A percentile compares a stretch with the other conserved stretches of the same genome.
Conservation (phyloP, 805 yeast species). For the Huiozyma sinensis region DNA sequence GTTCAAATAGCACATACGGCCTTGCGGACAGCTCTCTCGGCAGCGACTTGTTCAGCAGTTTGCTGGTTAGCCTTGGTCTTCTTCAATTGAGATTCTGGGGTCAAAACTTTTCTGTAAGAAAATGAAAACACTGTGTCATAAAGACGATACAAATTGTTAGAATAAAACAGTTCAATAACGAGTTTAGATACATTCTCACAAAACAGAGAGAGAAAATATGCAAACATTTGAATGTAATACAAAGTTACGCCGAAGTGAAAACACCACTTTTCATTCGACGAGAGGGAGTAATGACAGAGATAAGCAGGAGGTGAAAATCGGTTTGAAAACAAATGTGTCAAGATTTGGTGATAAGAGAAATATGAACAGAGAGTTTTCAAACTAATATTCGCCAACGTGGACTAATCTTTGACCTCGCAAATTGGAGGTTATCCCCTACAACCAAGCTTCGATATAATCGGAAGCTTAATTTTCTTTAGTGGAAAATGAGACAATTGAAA, state of each 20-base stretch:
- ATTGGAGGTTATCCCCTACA: conserved; percentile 24
- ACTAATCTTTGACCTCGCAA: conserved; percentile 18
- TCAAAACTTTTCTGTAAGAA: conserved; percentile 32
- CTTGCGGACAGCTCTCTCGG: conserved; percentile 67
- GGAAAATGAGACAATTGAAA: not conserved
- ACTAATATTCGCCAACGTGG: conserved; percentile 9
- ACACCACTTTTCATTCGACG: conserved; percentile 33
- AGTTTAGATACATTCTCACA: no score
- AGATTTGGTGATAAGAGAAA: conserved; percentile 7
- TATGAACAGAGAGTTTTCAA: not conserved
- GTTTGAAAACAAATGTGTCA: not conserved
- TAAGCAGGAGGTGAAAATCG: conserved; percentile 16
- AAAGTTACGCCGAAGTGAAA: conserved; percentile 31
- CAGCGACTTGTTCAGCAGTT: conserved; percentile 67
- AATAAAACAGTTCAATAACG: not conserved
- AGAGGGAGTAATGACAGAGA: conserved; percentile 28
- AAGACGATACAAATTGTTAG: conserved; percentile 3
- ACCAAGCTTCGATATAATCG: not conserved
- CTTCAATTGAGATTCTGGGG: conserved; percentile 82
- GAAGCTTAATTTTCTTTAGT: not conserved
- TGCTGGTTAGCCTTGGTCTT: conserved; percentile 70
- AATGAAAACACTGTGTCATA: conserved; percentile 5
- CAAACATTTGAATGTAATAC: conserved; percentile 8
- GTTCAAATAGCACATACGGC: conserved; percentile 50
- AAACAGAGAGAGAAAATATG: no score